Evolutionary conservation across 2,329 filamentous ascomycete genomes (phyloP).

Genomic region (Claviceps spartinae): DNA sequence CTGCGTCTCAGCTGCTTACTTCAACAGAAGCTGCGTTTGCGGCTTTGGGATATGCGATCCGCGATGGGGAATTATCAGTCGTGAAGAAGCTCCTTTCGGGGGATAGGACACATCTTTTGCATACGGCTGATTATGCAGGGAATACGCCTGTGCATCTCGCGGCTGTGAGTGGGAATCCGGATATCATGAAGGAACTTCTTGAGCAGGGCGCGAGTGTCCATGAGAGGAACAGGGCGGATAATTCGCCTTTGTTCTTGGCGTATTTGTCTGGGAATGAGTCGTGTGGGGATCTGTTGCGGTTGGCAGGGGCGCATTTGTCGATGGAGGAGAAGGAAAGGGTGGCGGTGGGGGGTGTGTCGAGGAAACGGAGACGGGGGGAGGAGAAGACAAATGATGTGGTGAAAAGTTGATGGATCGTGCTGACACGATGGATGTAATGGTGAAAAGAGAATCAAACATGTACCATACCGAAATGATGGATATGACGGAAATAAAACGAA

Average conservation of each 20-base stretch:
- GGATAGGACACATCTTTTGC: conserved; percentile 53
- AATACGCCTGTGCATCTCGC: conserved; percentile 56
- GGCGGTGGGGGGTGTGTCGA: conserved; percentile 6
- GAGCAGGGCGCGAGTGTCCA: conserved; percentile 53
- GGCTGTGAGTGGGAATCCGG: conserved; percentile 37
- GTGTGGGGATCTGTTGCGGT: conserved; percentile 38
- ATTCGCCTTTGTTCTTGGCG: conserved; percentile 52
- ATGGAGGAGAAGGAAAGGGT: conserved; percentile 23
- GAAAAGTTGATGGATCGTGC: no score
- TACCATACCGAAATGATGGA: conserved; percentile 20
- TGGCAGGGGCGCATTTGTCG: conserved; percentile 46
- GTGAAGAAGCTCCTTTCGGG: conserved; percentile 54
- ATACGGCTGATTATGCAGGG: conserved; percentile 66
- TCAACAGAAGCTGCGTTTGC: conserved; percentile 53
- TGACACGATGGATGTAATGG: no score
- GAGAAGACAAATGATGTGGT: no score
- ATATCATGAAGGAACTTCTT: conserved; percentile 46
- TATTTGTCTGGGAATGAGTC: conserved; percentile 41
- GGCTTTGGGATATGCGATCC: conserved; percentile 67
- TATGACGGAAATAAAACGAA: conserved; percentile 8
- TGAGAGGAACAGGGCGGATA: conserved; percentile 48
- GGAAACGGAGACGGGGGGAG: no score
- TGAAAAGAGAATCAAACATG: no score
- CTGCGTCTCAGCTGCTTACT: conserved; percentile 27
- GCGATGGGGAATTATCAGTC: conserved; percentile 51